Conservation (phyloP, 768 basidiomycete genomes). For the Podaxis sp. region DNA sequence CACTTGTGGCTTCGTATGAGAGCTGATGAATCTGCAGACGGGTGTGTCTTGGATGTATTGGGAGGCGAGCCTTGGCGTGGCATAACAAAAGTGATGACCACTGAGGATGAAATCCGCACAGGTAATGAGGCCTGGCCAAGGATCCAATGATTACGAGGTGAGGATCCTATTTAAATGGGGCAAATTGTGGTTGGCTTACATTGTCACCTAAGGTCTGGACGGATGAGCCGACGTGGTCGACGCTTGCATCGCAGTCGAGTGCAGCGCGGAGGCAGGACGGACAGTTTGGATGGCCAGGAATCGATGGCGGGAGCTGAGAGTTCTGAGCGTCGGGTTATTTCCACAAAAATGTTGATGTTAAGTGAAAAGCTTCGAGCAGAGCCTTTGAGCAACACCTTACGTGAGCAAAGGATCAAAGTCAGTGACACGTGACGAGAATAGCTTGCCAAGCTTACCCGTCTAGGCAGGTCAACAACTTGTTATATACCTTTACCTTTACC, state of each 20-base stretch:
- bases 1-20: not conserved
- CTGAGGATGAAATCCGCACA: not conserved
- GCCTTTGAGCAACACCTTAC: not conserved
- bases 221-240: slow-evolving; percentile 27
- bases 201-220: slow-evolving; percentile 23
- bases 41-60: slow-evolving; percentile 29
- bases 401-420: not conserved
- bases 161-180: not conserved
- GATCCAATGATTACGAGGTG: slow-evolving; percentile 24
- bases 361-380: not conserved
- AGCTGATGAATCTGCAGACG: slow-evolving; percentile 15
- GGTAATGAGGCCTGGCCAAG: slow-evolving; percentile 22
- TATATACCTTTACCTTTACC: slow-evolving; percentile 1
- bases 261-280: slow-evolving; percentile 22
- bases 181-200: not conserved
- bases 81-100: not conserved
- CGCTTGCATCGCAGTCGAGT: slow-evolving; percentile 21
- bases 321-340: not conserved
- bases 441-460: not conserved
- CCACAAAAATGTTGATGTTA: not conserved
- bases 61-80: slow-evolving; percentile 17
- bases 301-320: slow-evolving; percentile 19
- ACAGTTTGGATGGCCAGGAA: slow-evolving; percentile 26
- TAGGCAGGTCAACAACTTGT: not conserved
- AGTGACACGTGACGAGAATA: slow-evolving; percentile 6